phyloP scores from a whole-genome alignment of 2,329 filamentous ascomycete species.

The Malbranchea cinnamomea region DNA sequence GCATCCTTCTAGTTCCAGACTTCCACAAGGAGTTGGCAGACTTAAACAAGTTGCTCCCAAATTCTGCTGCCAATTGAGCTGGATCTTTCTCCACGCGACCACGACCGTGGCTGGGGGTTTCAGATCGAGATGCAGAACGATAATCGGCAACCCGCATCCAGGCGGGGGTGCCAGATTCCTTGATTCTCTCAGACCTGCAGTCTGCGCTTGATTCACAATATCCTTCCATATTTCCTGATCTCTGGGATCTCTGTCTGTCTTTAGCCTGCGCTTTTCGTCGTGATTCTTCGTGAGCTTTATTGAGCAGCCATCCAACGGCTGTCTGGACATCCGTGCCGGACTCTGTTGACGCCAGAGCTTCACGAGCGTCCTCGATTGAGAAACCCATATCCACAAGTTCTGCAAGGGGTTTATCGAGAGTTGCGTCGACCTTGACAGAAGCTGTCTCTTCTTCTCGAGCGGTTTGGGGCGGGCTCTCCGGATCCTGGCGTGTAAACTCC shows the following conservation, averaged over 20 bases:
- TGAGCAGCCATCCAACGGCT: slow-evolving; percentile 77
- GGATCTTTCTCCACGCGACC: slow-evolving; percentile 53
- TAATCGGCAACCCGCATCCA: too few relatives aligned
- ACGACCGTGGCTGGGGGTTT: slow-evolving; percentile 12
- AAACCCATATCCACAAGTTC: slow-evolving; percentile 95
- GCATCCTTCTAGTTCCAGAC: slow-evolving; percentile 78
- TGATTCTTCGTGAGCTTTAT: slow-evolving; percentile 75
- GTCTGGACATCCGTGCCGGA: slow-evolving; percentile 68
- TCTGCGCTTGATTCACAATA: slow-evolving; percentile 12
- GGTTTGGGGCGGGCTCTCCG: neutral
- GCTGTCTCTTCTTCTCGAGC: slow-evolving; percentile 13
- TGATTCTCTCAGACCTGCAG: slow-evolving; percentile 12
- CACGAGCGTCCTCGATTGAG: slow-evolving; percentile 63
- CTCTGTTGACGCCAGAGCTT: slow-evolving; percentile 66
- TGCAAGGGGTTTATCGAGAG: slow-evolving; percentile 57
- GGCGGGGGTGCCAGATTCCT: slow-evolving; percentile 31
- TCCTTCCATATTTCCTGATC: slow-evolving; percentile 10
- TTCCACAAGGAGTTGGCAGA: slow-evolving; percentile 95
- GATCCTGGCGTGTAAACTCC: slow-evolving; percentile 24
- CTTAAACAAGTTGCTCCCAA: slow-evolving; percentile 77
- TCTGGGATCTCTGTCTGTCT: slow-evolving; percentile 5
- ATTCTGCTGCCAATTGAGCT: slow-evolving; percentile 62
- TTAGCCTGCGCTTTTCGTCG: slow-evolving; percentile 47
- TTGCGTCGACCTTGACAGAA: slow-evolving; percentile 7
- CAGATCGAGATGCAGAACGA: slow-evolving; percentile 20